phyloP scores from a whole-genome alignment of 768 basidiomycete genomes.

The Kondoa subrosea region DNA sequence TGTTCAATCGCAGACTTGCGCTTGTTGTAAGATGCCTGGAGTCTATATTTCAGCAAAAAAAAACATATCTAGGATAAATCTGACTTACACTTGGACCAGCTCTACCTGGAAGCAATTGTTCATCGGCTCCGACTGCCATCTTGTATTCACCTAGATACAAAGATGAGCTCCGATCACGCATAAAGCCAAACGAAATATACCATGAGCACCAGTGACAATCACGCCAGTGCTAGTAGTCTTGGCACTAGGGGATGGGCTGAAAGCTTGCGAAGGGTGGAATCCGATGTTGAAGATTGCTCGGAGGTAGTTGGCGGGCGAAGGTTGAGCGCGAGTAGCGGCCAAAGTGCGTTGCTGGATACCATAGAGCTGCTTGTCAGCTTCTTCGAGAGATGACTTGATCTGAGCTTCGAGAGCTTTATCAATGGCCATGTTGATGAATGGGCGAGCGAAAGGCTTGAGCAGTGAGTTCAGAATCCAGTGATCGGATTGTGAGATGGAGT shows the following conservation, averaged over 20 bases:
- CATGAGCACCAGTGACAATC: constrained; percentile 33
- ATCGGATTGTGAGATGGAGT: constrained; percentile 23
- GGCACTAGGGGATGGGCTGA: background rate
- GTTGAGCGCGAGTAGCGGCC: background rate
- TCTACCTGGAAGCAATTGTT: constrained; percentile 25
- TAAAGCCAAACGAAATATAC: constrained; percentile 32
- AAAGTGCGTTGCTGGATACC: constrained; percentile 1
- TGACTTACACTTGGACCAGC: background rate
- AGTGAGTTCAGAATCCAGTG: constrained; percentile 6
- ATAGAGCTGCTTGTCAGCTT: constrained; percentile 1
- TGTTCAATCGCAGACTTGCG: background rate
- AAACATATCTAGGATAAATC: no score
- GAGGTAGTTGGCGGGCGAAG: constrained; percentile 11
- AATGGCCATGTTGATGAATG: background rate
- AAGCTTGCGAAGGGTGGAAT: background rate
- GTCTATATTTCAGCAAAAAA: no score
- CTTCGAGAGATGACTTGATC: constrained; percentile 7
- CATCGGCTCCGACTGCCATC: constrained; percentile 32
- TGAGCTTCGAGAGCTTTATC: constrained; percentile 1
- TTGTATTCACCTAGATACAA: no score
- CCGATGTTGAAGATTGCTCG: constrained; percentile 13
- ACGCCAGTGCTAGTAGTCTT: constrained; percentile 28
- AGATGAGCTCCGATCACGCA: no score
- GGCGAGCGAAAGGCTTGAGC: background rate
- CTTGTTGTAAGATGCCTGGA: no score